These are phyloP conservation scores for Talaromyces amestolkiae DNA, from an alignment of 2,329 filamentous ascomycete genomes.

Conservation along the genomic window DNA sequence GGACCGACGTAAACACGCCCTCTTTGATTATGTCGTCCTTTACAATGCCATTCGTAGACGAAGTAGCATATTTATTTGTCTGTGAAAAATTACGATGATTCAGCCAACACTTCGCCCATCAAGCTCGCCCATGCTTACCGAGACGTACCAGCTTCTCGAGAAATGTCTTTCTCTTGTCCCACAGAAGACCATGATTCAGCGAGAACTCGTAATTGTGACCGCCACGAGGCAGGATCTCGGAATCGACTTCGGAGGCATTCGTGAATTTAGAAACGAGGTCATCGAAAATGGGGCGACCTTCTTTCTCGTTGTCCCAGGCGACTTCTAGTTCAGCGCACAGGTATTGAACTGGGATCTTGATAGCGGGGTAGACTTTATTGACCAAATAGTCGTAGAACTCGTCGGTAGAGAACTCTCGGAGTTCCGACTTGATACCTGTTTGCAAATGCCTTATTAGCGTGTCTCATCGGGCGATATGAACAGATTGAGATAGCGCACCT, in stretches of 20 bases:
- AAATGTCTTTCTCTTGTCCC: constrained; percentile 16
- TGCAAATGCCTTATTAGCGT: background rate
- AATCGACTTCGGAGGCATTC: constrained; percentile 11
- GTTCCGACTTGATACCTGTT: constrained; percentile 18
- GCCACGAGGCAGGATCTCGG: constrained; percentile 12
- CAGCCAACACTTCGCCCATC: background rate
- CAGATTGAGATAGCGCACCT: background rate
- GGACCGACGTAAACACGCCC: constrained; percentile 31
- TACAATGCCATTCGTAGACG: background rate
- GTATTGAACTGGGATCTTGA: constrained; percentile 18
- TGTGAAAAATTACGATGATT: background rate
- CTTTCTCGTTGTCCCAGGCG: constrained; percentile 15
- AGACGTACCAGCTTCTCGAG: constrained; percentile 18
- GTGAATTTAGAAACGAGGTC: constrained; percentile 11
- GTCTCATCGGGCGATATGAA: background rate
- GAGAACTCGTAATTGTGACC: constrained; percentile 20
- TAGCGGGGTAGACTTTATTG: constrained; percentile 8
- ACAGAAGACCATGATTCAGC: constrained; percentile 1
- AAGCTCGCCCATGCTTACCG: background rate
- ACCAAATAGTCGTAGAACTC: constrained; percentile 17
- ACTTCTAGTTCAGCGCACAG: constrained; percentile 18
- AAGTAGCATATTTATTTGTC: constrained; percentile 8
- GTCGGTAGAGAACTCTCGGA: constrained; percentile 10
- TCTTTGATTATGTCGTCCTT: background rate
- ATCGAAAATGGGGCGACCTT: constrained; percentile 17